Evolutionary conservation across 2,329 filamentous ascomycete species (phyloP).

Genomic region (Fusarium chlamydosporum): DNA sequence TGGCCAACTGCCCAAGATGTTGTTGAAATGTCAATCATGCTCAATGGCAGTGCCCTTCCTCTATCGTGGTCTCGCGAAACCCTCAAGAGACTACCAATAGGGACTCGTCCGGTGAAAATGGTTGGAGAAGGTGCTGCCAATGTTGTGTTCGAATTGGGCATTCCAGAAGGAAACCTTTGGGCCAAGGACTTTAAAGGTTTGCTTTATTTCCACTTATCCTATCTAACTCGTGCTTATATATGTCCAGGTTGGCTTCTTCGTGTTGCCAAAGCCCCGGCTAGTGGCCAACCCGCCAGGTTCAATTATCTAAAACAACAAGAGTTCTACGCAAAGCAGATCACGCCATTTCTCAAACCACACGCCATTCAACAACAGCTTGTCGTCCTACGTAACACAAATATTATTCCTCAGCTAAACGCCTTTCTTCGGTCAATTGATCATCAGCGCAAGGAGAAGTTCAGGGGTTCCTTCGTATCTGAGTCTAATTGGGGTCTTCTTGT

Average conservation of each 20-base stretch:
- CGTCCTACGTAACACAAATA: constrained; percentile 54
- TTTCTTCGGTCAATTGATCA: constrained; percentile 66
- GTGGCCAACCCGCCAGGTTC: constrained; percentile 53
- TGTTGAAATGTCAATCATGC: constrained; percentile 50
- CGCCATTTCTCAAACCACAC: constrained; percentile 54
- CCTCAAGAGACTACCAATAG: constrained; percentile 55
- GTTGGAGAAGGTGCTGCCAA: constrained; percentile 82
- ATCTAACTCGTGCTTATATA: constrained; percentile 31
- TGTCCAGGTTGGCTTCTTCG: constrained; percentile 56
- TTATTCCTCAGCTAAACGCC: constrained; percentile 64
- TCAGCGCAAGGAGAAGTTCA: constrained; percentile 61
- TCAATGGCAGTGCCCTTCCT: constrained; percentile 45
- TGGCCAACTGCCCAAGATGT: constrained; percentile 51
- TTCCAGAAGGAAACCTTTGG: constrained; percentile 54
- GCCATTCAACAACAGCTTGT: constrained; percentile 58
- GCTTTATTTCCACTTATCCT: constrained; percentile 28
- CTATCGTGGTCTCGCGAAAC: constrained; percentile 47
- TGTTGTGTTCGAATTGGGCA: constrained; percentile 75
- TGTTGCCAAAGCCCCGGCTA: constrained; percentile 57
- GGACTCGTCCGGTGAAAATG: constrained; percentile 57
- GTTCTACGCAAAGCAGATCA: constrained; percentile 55
- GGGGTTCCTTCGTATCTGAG: constrained; percentile 65
- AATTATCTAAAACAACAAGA: constrained; percentile 58
- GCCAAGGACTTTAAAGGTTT: constrained; percentile 56
- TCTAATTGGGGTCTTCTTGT: constrained; percentile 78